These are phyloP conservation scores for Phlegmacium glaucopus DNA, from an alignment of 768 basidiomycete species.

Conservation along the genomic window DNA sequence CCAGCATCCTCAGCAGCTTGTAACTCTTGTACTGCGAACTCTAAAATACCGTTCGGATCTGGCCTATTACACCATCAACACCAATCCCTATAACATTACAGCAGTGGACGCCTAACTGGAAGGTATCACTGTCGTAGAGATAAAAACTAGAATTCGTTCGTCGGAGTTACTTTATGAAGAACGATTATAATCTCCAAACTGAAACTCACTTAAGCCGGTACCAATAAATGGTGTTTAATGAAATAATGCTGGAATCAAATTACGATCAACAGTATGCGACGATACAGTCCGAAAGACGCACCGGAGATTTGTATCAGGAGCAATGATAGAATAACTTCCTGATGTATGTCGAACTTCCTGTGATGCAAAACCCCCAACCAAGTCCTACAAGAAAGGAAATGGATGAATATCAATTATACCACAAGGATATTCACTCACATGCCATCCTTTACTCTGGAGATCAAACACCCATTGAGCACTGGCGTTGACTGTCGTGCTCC, in stretches of 20 bases:
- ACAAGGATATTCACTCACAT: constrained; percentile 26
- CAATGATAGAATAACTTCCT: constrained; percentile 51
- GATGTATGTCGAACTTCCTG: constrained; percentile 42
- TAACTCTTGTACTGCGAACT: constrained; percentile 49
- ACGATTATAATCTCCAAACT: too few relatives aligned
- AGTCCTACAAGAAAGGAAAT: constrained; percentile 29
- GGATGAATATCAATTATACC: neutral
- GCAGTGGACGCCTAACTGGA: constrained; percentile 31
- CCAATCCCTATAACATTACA: neutral
- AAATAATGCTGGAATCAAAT: constrained; percentile 43
- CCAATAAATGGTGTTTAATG: constrained; percentile 60
- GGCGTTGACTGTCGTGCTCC: constrained; percentile 33
- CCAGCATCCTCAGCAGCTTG: constrained; percentile 59
- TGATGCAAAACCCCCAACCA: constrained; percentile 43
- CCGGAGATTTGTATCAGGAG: constrained; percentile 48
- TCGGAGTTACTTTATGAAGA: neutral
- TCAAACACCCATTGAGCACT: constrained; percentile 58
- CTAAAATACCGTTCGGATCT: constrained; percentile 60
- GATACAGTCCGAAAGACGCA: constrained; percentile 22
- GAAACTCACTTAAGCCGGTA: constrained; percentile 50
- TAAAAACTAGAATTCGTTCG: constrained; percentile 40
- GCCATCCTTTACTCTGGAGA: constrained; percentile 46
- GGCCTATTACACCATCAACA: constrained; percentile 18
- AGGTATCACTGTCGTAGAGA: constrained; percentile 51
- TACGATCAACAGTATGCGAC: neutral